Percentiles rank a stretch among this genome's conserved stretches.
Conservation (phyloP, 768 basidiomycete species). For the Rhodotorula taiwanensis region DNA sequence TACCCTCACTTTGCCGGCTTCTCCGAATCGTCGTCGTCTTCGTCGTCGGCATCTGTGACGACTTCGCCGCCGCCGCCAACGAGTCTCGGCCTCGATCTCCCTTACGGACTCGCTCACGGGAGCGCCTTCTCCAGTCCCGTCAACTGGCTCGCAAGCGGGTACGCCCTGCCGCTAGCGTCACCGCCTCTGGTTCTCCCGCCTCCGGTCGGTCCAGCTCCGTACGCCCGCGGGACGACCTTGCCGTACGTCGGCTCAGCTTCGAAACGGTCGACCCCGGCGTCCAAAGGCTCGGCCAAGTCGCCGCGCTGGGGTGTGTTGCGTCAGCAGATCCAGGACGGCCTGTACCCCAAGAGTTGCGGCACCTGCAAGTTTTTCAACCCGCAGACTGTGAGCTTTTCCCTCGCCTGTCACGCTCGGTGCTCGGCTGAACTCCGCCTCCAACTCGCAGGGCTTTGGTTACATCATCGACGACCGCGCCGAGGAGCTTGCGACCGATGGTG, state of each 20-base stretch:
- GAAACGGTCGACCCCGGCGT: not conserved
- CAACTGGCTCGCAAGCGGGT: too few species aligned
- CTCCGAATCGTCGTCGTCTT: too few species aligned
- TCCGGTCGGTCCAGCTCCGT: not conserved
- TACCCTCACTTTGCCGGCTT: too few species aligned
- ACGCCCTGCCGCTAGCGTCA: not conserved
- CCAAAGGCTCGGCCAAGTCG: not conserved
- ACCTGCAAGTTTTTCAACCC: slow-evolving; percentile 2
- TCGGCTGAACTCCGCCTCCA: not conserved
- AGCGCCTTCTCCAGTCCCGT: too few species aligned
- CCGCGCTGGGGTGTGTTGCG: not conserved
- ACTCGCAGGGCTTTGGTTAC: slow-evolving; percentile 9
- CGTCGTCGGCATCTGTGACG: too few species aligned
- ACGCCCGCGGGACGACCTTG: too few species aligned
- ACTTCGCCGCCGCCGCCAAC: too few species aligned
- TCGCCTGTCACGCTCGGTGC: fast-evolving
- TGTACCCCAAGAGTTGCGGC: not conserved
- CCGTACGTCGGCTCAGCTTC: not conserved
- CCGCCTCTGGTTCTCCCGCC: not conserved
- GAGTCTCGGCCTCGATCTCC: too few species aligned
- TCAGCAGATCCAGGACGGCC: not conserved
- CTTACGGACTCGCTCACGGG: too few species aligned
- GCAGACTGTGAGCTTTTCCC: not conserved
- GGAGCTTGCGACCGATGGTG: not conserved
- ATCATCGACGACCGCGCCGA: not conserved